Percentiles rank a stretch among this genome's conserved stretches.
Conservation (phyloP, 2,329 filamentous ascomycete species). For the Cryphonectria radicalis region DNA sequence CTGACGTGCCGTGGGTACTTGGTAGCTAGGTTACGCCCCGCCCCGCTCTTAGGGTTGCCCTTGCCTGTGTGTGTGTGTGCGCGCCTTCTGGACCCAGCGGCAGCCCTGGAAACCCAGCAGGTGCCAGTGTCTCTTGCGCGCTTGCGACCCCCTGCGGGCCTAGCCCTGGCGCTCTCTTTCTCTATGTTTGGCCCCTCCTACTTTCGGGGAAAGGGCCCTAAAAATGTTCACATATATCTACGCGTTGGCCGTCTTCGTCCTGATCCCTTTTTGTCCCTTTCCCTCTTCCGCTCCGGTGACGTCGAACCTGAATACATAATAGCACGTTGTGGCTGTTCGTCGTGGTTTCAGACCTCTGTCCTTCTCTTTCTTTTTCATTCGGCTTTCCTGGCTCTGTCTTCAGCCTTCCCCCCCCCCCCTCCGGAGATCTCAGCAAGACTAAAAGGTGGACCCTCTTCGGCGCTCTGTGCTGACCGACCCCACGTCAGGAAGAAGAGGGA, state of each 20-base stretch:
- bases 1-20: background rate
- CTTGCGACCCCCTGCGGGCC: background rate
- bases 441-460: background rate
- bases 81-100: background rate
- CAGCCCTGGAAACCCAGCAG: slow-evolving; percentile 1
- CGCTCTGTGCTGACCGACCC: slow-evolving; percentile 5
- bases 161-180: background rate
- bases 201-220: slow-evolving; percentile 1
- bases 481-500: background rate
- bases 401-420: background rate
- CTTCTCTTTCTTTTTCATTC: background rate
- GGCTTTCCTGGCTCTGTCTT: background rate
- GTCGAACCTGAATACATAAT: slow-evolving; percentile 5
- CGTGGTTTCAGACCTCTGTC: background rate
- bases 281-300: slow-evolving; percentile 6
- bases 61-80: background rate
- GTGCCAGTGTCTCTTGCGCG: background rate
- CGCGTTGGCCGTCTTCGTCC: slow-evolving; percentile 12
- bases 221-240: slow-evolving; percentile 13
- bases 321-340: background rate
- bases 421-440: background rate
- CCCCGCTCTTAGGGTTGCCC: slow-evolving; percentile 6
- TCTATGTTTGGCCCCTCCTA: slow-evolving; percentile 1
- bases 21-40: background rate
- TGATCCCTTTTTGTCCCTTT: background rate